Evolutionary conservation across 116 monocot species (phyloP), one percentile per base, ranked within the genome.

Genomic region (Trichopus zeylanicus): DNA sequence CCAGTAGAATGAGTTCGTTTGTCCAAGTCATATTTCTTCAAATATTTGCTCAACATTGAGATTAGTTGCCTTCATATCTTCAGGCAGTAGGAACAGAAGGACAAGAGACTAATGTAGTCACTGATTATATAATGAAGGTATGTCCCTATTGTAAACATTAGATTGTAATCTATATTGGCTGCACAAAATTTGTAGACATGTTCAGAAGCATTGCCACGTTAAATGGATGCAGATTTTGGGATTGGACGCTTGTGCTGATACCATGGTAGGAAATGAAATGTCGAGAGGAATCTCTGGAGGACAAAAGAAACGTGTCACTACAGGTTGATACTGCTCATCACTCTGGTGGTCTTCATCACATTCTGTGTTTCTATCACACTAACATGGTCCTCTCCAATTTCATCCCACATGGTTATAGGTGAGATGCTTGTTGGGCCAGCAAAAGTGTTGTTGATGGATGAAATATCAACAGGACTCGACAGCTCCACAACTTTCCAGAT

Each of bases 231-330:
- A 71, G 71, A 64, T 71, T 12, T 20, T 71, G 9, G 71, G 71
- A 22, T n/a, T 71, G 32, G 71, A 76, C 0, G 48, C 70, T 3
- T 76, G 75, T 32, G 75, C 75, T 25, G 75, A 76, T 53, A 76
- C 54, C 33, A 19, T 76, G 60, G 60, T 76, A 1, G 75, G 75
- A 24, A 56, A 76, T 66, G 75, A 46, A 29, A 75, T 75, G 75
- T 2, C 31, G 11, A 64, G 70, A 60, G 75, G 75, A 1, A 76
- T 76, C 29, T 76, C 76, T n/a, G 70, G 76, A 16, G 76, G 76
- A 0, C 76, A 76, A 30, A 65, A 38, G 66, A 76, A 76, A 48
- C 70, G 70, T 56, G 70, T 76, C 3, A 76, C 76, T 0, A 70
- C 66, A 56, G 76, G 76, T 76, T n/a, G n/a, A n/a, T n/a, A n/a